phyloP scores from a whole-genome alignment of 164 flowering plant species.

The Annona squamosa region DNA sequence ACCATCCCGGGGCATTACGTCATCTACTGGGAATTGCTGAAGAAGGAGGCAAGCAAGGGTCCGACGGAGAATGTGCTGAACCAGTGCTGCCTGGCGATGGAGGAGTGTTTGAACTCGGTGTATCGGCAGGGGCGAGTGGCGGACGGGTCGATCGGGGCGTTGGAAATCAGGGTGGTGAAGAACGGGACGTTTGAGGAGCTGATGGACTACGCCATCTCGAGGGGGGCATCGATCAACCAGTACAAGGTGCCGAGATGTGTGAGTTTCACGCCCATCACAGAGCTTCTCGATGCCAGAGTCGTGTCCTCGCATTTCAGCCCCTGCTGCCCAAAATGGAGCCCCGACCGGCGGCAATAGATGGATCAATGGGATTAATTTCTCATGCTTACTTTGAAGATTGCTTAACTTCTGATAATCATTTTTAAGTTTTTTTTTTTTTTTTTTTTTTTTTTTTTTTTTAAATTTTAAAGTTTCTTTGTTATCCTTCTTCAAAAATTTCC shows the following conservation, averaged over 20 bases:
- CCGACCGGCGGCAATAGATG: constrained; percentile 13
- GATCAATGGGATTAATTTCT: neutral
- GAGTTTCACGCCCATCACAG: constrained; percentile 54
- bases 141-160: constrained; percentile 55
- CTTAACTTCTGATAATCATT: neutral
- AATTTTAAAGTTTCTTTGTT: neutral
- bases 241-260: constrained; percentile 78
- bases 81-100: constrained; percentile 56
- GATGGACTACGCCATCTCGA: constrained; percentile 74
- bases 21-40: constrained; percentile 55
- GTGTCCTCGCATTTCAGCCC: constrained; percentile 56
- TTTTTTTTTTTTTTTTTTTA: neutral
- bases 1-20: constrained; percentile 74
- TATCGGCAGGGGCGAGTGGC: constrained; percentile 60
- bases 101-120: constrained; percentile 60
- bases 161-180: constrained; percentile 62
- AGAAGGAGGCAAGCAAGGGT: constrained; percentile 23
- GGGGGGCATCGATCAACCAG: constrained; percentile 77
- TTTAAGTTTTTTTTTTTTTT: neutral
- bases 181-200: constrained; percentile 70
- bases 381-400: neutral
- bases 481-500: neutral
- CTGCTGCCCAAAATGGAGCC: constrained; percentile 47
- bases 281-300: constrained; percentile 63
- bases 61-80: constrained; percentile 32